A percentile compares a stretch with the other conserved stretches of the same genome.
These are phyloP conservation scores for Immersiella caudata DNA, from an alignment of 495 filamentous ascomycete species.

Conservation along the genomic window DNA sequence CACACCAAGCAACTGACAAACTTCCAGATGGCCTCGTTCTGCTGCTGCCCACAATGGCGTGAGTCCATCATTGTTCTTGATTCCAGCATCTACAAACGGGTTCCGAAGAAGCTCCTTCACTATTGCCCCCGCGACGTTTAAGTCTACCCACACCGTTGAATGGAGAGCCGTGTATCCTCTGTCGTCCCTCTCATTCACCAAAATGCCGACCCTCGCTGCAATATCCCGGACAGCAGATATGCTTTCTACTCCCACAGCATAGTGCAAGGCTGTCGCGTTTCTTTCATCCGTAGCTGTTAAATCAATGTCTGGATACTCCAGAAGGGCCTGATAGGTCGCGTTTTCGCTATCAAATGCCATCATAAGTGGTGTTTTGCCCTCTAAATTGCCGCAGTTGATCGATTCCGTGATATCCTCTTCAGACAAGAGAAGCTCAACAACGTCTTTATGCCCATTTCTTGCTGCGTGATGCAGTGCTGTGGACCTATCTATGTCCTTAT, in stretches of 20 bases:
- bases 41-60: not conserved
- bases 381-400: not conserved
- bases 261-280: not conserved
- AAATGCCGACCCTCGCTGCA: not conserved
- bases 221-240: not conserved
- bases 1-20: not conserved
- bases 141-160: not conserved
- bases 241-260: not conserved
- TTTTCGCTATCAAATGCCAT: not conserved
- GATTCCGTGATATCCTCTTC: not conserved
- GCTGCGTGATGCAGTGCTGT: not conserved
- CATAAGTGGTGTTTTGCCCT: not conserved
- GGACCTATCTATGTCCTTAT: not conserved
- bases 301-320: not conserved
- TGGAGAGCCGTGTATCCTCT: not conserved
- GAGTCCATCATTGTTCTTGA: not conserved
- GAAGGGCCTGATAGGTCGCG: not conserved
- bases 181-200: not conserved
- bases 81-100: not conserved
- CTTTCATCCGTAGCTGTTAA: not conserved
- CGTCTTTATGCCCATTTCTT: not conserved
- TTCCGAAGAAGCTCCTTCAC: not conserved
- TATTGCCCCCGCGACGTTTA: not conserved
- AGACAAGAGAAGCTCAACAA: not conserved
- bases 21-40: not conserved